Evolutionary conservation across 2,329 filamentous ascomycete genomes (phyloP).

Genomic region (Pestalotiopsis sp.): DNA sequence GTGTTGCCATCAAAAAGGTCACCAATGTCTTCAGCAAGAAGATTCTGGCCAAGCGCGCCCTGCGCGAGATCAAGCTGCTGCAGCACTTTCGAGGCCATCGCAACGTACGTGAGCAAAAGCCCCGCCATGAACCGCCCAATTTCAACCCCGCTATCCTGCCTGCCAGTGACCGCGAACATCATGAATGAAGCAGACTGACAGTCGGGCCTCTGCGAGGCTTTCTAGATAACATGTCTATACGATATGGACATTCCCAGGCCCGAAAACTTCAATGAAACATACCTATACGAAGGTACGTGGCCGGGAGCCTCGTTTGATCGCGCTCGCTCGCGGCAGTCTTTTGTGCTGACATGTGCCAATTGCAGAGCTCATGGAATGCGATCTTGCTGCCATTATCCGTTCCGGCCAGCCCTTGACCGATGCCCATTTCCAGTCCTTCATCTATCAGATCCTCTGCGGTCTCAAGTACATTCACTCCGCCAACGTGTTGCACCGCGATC

Average conservation of each 20-base stretch:
- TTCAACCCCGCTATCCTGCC: no score
- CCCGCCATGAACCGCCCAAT: neutral
- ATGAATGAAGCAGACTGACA: slow-evolving; percentile 12
- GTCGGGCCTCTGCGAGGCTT: slow-evolving; percentile 36
- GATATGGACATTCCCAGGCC: slow-evolving; percentile 99
- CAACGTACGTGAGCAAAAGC: slow-evolving; percentile 60
- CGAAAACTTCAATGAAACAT: slow-evolving; percentile 98
- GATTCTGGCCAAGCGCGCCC: slow-evolving; percentile 95
- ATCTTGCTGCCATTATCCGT: slow-evolving; percentile 95
- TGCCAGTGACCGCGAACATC: neutral
- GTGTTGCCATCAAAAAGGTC: slow-evolving; percentile 98
- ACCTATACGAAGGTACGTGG: slow-evolving; percentile 86
- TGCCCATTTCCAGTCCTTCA: slow-evolving; percentile 99
- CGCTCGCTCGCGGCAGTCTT: slow-evolving; percentile 18
- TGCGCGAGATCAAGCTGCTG: slow-evolving; percentile 97
- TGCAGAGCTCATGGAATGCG: slow-evolving; percentile 97
- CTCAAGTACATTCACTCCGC: slow-evolving; percentile 99
- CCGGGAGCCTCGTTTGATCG: no score
- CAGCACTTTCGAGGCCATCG: slow-evolving; percentile 95
- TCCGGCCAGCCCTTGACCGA: slow-evolving; percentile 97
- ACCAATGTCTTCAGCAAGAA: slow-evolving; percentile 99
- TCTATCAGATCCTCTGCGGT: slow-evolving; percentile 98
- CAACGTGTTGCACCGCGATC: slow-evolving; percentile 93
- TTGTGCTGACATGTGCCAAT: neutral
- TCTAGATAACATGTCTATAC: slow-evolving; percentile 96